Evolutionary conservation across 2,329 filamentous ascomycete species (phyloP).

Genomic region (Penicillium occitanis): DNA sequence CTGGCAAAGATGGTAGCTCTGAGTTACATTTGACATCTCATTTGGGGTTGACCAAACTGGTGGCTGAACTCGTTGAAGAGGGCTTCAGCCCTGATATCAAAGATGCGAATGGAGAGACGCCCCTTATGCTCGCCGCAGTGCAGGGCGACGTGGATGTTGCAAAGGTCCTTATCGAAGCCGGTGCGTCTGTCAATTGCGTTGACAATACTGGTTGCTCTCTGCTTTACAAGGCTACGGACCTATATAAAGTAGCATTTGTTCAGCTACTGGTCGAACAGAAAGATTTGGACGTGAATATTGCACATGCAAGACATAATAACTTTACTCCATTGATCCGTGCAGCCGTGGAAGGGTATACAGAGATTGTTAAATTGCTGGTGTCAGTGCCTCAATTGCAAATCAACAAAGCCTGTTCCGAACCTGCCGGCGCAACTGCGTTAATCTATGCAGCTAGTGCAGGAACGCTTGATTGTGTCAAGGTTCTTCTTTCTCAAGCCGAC

Average conservation of each 20-base stretch:
- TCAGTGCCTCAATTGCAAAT: constrained; percentile 3
- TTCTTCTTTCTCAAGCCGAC: not conserved
- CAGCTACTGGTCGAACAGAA: not conserved
- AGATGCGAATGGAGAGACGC: constrained; percentile 1
- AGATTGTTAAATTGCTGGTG: constrained; percentile 1
- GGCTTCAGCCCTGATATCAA: not conserved
- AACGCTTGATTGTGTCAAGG: not conserved
- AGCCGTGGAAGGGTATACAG: not conserved
- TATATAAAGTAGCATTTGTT: not conserved
- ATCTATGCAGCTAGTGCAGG: not conserved
- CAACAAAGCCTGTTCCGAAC: not conserved
- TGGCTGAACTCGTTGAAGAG: constrained; percentile 3
- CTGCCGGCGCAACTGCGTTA: not conserved
- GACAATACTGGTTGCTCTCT: constrained; percentile 1
- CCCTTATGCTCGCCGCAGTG: not conserved
- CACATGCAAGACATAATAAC: constrained; percentile 1
- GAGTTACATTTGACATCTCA: not conserved
- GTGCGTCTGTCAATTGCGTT: not conserved
- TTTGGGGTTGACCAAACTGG: not conserved
- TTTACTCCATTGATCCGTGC: constrained; percentile 4
- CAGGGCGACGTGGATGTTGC: constrained; percentile 4
- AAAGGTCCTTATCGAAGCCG: not conserved
- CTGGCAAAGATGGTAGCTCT: constrained; percentile 6
- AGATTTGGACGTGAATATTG: not conserved
- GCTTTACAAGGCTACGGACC: not conserved